These are phyloP conservation scores for Osmanthus fragrans DNA, from an alignment of 257 asterid genomes.

Conservation along the genomic window DNA sequence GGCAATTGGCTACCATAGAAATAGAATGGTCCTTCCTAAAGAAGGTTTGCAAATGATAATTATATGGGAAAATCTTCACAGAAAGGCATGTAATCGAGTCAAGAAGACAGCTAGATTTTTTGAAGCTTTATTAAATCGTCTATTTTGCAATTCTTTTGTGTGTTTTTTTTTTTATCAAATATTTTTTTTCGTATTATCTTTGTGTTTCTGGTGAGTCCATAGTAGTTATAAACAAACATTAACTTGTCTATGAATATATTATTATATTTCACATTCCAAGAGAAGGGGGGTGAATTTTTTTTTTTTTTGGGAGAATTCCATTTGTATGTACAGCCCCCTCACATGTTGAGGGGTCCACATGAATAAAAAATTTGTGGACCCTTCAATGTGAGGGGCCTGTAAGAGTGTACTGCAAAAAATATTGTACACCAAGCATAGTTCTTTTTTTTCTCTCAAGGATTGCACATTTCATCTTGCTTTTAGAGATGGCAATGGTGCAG, in stretches of 20 bases:
- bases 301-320: too few relatives aligned
- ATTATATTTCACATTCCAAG: neutral
- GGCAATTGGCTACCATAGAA: slow-evolving; percentile 10
- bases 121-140: neutral
- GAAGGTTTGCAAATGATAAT: neutral
- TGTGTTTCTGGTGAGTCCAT: neutral
- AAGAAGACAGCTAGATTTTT: neutral
- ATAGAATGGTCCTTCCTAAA: slow-evolving; percentile 28
- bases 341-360: too few relatives aligned
- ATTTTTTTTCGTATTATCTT: neutral
- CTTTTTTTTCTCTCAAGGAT: neutral
- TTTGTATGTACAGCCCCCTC: too few relatives aligned
- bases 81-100: neutral
- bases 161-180: neutral
- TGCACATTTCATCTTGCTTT: too few relatives aligned
- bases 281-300: neutral
- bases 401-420: too few relatives aligned
- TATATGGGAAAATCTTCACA: neutral
- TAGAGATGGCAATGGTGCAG: too few relatives aligned
- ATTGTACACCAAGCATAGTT: too few relatives aligned
- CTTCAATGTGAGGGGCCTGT: too few relatives aligned
- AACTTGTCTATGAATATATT: neutral
- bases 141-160: neutral
- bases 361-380: too few relatives aligned
- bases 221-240: neutral